Conservation (phyloP, 2,329 filamentous ascomycete genomes). For the Nemania abortiva region DNA sequence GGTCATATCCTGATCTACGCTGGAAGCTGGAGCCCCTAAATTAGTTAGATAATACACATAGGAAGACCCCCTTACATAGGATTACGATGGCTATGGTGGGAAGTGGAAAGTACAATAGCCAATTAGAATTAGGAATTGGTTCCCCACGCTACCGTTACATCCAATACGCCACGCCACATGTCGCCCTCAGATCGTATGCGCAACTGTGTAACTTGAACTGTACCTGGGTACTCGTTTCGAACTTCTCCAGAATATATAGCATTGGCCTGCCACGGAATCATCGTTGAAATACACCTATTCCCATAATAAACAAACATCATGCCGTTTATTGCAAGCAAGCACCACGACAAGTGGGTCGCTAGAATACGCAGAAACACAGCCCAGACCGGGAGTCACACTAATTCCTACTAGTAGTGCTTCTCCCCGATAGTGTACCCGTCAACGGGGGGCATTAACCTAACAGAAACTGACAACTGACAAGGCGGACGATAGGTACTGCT, state of each 20-base stretch:
- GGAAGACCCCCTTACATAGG: not conserved
- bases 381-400: not conserved
- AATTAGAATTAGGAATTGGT: not conserved
- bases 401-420: not conserved
- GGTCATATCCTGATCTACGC: too few species aligned
- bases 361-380: not conserved
- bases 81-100: not conserved
- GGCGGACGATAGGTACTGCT: not conserved
- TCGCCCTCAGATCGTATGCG: not conserved
- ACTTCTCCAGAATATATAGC: too few species aligned
- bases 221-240: not conserved
- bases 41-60: not conserved
- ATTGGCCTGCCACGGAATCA: too few species aligned
- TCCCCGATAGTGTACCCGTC: not conserved
- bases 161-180: not conserved
- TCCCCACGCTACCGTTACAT: not conserved
- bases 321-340: not conserved
- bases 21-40: too few species aligned
- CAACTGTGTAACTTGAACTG: not conserved
- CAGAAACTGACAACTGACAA: not conserved
- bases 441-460: not conserved
- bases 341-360: not conserved
- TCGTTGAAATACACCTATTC: too few species aligned
- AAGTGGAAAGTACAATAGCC: not conserved
- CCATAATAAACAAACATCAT: too few species aligned